Percentiles rank a stretch among this genome's conserved stretches.
Evolutionary conservation across 257 asterid genomes (phyloP).

Genomic region (Solanum rostratum): DNA sequence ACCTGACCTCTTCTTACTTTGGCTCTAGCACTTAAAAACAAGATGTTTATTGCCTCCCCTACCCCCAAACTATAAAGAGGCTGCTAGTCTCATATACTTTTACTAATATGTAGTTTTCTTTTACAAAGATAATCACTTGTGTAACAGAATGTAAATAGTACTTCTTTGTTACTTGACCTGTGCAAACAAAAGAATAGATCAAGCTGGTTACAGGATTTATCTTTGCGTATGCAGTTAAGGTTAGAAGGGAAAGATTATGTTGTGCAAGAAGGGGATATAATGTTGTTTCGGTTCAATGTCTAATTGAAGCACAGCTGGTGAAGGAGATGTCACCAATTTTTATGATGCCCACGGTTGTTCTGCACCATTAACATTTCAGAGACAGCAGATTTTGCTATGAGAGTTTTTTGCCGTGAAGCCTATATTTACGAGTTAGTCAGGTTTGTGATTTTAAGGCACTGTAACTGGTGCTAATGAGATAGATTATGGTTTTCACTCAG

Average conservation of each 20-base stretch:
- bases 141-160: background rate
- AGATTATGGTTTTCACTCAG: background rate
- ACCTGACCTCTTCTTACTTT: background rate
- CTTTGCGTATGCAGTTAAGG: slow-evolving; percentile 58
- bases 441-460: background rate
- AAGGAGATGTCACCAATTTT: background rate
- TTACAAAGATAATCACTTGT: background rate
- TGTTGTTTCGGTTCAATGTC: slow-evolving; percentile 91
- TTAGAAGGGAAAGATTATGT: slow-evolving; percentile 89
- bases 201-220: background rate
- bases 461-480: background rate
- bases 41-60: background rate
- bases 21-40: background rate
- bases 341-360: background rate
- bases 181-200: background rate
- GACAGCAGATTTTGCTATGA: background rate
- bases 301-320: slow-evolving; percentile 11
- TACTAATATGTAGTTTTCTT: background rate
- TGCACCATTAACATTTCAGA: background rate
- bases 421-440: background rate
- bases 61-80: background rate
- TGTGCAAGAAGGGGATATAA: slow-evolving; percentile 92
- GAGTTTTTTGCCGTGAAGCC: background rate
- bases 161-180: background rate
- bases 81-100: background rate